These are phyloP conservation scores for Bisporella sp. DNA, from an alignment of 2,329 filamentous ascomycete species.

Conservation along the genomic window DNA sequence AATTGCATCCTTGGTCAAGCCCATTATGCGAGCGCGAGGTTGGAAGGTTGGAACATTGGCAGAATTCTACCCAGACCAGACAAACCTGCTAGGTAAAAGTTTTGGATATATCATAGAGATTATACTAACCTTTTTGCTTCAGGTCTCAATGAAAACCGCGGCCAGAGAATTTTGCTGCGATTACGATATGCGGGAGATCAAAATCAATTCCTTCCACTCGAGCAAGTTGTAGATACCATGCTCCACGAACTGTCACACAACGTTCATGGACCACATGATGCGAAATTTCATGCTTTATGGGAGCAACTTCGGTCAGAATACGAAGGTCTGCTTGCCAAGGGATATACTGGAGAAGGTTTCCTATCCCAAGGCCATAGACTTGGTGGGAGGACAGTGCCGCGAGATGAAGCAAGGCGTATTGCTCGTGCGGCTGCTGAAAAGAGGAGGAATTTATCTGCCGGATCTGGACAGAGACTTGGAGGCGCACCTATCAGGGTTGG, in stretches of 20 bases:
- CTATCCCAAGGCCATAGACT: conserved; percentile 67
- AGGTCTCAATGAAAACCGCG: conserved; percentile 72
- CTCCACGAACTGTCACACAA: conserved; percentile 92
- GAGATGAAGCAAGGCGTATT: conserved; percentile 66
- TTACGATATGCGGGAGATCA: conserved; percentile 70
- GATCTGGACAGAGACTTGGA: conserved; percentile 67
- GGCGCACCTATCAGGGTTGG: conserved; percentile 50
- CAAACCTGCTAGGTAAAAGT: conserved; percentile 59
- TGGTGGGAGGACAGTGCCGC: conserved; percentile 59
- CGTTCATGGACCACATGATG: conserved; percentile 75
- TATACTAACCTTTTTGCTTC: not conserved
- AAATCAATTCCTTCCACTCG: conserved; percentile 70
- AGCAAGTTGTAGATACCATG: conserved; percentile 82
- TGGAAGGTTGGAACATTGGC: conserved; percentile 76
- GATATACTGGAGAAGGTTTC: conserved; percentile 88
- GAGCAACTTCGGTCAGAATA: conserved; percentile 84
- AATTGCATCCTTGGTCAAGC: conserved; percentile 83
- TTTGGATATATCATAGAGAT: not conserved
- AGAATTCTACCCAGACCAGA: conserved; percentile 76
- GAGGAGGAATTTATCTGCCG: conserved; percentile 48
- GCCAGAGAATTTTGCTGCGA: conserved; percentile 74
- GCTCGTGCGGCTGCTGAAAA: conserved; percentile 71
- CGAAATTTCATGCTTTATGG: conserved; percentile 78
- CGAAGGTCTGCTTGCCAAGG: conserved; percentile 66
- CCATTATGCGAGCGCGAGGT: conserved; percentile 80